Conservation (phyloP, 129 eudicot species). For the Saussurea involucrata region DNA sequence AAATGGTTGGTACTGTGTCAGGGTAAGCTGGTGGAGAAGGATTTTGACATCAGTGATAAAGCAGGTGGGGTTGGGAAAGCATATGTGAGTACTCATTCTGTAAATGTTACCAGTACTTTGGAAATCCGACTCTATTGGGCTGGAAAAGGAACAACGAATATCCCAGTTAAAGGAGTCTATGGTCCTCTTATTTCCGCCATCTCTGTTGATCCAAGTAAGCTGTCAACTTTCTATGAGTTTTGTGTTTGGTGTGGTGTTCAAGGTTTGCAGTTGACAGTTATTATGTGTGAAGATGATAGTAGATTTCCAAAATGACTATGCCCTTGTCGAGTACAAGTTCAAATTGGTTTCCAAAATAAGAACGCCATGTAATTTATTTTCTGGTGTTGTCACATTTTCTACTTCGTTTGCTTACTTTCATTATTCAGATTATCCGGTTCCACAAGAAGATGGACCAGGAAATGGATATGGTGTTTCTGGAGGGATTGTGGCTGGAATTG, state of each 20-base stretch:
- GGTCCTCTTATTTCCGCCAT: conserved; percentile 94
- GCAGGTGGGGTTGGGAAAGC: conserved; percentile 68
- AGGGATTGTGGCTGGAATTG: conserved; percentile 51
- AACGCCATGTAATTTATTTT: background rate
- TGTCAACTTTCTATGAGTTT: background rate
- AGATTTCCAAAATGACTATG: conserved; percentile 5
- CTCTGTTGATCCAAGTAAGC: conserved; percentile 62
- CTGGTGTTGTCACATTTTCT: background rate
- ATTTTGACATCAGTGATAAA: conserved; percentile 59
- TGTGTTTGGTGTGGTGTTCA: background rate
- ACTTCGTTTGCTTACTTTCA: background rate
- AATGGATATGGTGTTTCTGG: conserved; percentile 36
- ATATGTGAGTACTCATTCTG: conserved; percentile 27
- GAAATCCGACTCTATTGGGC: conserved; percentile 80
- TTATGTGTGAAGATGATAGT: background rate
- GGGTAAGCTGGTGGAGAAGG: conserved; percentile 51
- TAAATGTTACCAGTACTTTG: conserved; percentile 32
- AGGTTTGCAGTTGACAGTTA: background rate
- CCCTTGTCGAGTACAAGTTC: no score
- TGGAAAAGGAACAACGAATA: conserved; percentile 65
- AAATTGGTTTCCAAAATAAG: no score
- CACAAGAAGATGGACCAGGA: conserved; percentile 24
- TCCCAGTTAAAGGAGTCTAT: conserved; percentile 63
- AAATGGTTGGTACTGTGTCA: conserved; percentile 24
- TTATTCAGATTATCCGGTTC: conserved; percentile 38